A percentile compares a stretch with the other conserved stretches of the same genome.
Evolutionary conservation across 2,329 filamentous ascomycete species (phyloP).

Genomic region (Diaporthe australafricana): DNA sequence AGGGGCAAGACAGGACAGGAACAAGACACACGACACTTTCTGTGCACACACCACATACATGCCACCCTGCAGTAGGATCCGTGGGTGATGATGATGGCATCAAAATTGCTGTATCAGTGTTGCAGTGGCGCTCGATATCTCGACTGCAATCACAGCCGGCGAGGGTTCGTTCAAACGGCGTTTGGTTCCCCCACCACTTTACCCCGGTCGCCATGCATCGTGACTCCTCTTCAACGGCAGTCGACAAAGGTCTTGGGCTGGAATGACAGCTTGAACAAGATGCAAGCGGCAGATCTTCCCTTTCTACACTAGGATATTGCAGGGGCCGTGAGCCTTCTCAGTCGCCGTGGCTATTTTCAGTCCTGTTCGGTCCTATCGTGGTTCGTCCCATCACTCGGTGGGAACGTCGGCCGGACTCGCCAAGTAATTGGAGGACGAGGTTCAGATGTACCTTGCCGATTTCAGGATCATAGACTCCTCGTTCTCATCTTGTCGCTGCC

Average conservation of each 20-base stretch:
- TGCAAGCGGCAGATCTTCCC: neutral
- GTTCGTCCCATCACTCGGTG: neutral
- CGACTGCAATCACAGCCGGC: neutral
- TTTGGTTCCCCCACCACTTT: neutral
- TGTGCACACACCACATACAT: neutral
- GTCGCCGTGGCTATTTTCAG: neutral
- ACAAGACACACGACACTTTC: neutral
- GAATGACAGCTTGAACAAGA: conserved; percentile 4
- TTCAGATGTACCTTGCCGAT: neutral
- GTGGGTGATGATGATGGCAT: conserved; percentile 24
- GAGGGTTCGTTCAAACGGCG: neutral
- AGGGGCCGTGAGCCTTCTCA: neutral
- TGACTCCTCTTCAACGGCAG: neutral
- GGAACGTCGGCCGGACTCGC: neutral
- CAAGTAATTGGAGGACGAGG: neutral
- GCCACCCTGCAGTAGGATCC: conserved; percentile 11
- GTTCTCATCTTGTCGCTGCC: neutral
- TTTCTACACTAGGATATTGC: neutral
- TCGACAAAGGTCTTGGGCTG: neutral
- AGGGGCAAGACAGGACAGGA: neutral
- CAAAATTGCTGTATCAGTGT: neutral
- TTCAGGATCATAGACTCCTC: neutral
- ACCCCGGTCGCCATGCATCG: neutral
- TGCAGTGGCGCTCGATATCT: conserved; percentile 8
- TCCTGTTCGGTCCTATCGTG: neutral